Base-by-base conservation (phyloP, 768 basidiomycete species). In the Calocybe cyanea region DNA sequence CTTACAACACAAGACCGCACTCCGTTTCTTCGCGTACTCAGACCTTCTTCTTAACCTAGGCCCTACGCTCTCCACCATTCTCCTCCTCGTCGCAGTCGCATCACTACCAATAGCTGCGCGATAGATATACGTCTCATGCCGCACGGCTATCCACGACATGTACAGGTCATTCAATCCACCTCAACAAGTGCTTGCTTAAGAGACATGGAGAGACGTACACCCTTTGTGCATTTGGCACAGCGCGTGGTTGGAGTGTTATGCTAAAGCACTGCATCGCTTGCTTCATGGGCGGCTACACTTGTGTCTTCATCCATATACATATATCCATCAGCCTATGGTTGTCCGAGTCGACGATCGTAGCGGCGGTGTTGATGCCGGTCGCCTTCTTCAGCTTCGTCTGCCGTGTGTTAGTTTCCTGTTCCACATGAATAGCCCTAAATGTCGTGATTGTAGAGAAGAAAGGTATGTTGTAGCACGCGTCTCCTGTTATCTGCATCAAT, bases 21-120 rank as follows among this genome's bases (percentile, higher is more conserved):
- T 57, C 25, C 51, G 54, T 4, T 55, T 55, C 43, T 57, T 57
- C 33, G 54, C 48, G 10, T 57, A 53, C 32, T 49, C 54, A 1
- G 57, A 50, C 10, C 54, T 57, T 4, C 42, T 55, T 28, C 52
- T 57, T 38, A 57, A 57, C 38, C 51, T 57, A 19, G 56, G 56
- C 15, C 51, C 56, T 1, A 57, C 54, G 1, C 47, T 57, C 25
- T 57, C 57, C 33, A 48, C 57, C 35, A 57, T 55, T 41, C 50
- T 57, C 34, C 48, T 57, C 3, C 57, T 57, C 46, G 50, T 57
- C 34, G 52, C 52, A 25, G 52, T 57, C 23, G 54, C 57, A 33
- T 55, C 54, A 4, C 57, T 57, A 11, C 57, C 57, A 15, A 51
- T 52, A 14, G 34, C 54, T 19, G 57, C 57, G 13, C 54, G 57